phyloP scores from a whole-genome alignment of 2,329 filamentous ascomycete genomes.

The Fusarium fracticaudum region DNA sequence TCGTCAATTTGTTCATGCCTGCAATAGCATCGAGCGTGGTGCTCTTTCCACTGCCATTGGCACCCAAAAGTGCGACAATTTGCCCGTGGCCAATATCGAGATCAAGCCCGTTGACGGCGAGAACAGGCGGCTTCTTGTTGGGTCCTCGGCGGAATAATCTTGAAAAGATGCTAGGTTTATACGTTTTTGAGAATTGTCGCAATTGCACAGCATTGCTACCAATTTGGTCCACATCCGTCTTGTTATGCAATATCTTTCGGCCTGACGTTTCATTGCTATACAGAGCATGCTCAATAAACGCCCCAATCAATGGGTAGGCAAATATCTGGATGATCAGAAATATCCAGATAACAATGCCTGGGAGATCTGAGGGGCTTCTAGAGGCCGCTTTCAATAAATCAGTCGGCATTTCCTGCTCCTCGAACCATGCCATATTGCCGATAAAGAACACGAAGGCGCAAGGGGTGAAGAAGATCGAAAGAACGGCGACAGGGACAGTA shows the following conservation, averaged over 20 bases:
- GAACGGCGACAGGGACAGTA: constrained; percentile 71
- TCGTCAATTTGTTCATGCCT: constrained; percentile 80
- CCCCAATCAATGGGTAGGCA: constrained; percentile 78
- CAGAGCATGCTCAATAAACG: constrained; percentile 75
- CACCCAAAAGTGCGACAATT: constrained; percentile 86
- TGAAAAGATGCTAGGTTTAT: constrained; percentile 71
- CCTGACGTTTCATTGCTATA: constrained; percentile 78
- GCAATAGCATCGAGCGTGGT: constrained; percentile 90
- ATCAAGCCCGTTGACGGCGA: constrained; percentile 80
- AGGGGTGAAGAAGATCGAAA: constrained; percentile 83
- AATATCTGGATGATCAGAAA: constrained; percentile 82
- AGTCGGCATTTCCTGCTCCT: constrained; percentile 67
- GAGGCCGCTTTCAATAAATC: constrained; percentile 72
- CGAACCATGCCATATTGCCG: constrained; percentile 79
- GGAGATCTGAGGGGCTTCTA: constrained; percentile 71
- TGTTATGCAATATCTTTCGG: constrained; percentile 60
- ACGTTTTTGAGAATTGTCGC: constrained; percentile 80
- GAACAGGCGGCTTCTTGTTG: constrained; percentile 66
- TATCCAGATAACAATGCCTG: constrained; percentile 80
- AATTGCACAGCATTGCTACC: constrained; percentile 71
- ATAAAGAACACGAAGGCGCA: constrained; percentile 89
- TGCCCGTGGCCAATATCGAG: constrained; percentile 79
- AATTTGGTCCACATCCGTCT: constrained; percentile 39
- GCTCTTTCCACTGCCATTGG: constrained; percentile 90
- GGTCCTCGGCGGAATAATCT: constrained; percentile 58